phyloP scores from a whole-genome alignment of 768 basidiomycete species.

The Imleria badia region DNA sequence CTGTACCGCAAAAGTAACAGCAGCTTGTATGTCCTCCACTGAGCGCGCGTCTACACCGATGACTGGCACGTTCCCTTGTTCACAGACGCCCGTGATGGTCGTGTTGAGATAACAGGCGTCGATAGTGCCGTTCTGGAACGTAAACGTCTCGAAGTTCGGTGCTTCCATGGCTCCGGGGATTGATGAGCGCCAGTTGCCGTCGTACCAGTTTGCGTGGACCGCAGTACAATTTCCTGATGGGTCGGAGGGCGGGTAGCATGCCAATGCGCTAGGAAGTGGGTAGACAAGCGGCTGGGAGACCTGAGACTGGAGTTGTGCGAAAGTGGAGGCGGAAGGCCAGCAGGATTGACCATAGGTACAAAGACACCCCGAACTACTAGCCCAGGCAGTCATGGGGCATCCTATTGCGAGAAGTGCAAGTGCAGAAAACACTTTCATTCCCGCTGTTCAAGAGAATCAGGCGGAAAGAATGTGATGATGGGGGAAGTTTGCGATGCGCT shows the following conservation, averaged over 20 bases:
- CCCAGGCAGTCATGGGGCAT: background rate
- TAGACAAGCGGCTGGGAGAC: conserved; percentile 18
- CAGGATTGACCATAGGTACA: conserved; percentile 19
- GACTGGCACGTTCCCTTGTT: conserved; percentile 25
- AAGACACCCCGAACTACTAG: conserved; percentile 7
- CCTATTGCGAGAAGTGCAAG: background rate
- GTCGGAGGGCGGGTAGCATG: conserved; percentile 12
- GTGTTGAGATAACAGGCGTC: conserved; percentile 36
- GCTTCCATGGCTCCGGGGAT: conserved; percentile 42
- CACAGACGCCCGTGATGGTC: conserved; percentile 18
- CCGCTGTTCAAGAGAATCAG: background rate
- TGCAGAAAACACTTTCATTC: background rate
- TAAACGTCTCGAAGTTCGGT: conserved; percentile 35
- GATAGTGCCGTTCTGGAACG: conserved; percentile 45
- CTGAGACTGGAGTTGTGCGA: conserved; percentile 14
- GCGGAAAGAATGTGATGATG: background rate
- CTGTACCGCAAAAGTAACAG: conserved; percentile 23
- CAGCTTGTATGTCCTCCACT: conserved; percentile 25
- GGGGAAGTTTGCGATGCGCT: no score
- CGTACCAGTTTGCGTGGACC: conserved; percentile 24
- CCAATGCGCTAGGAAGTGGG: conserved; percentile 17
- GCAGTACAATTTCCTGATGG: conserved; percentile 40
- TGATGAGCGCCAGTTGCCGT: conserved; percentile 43
- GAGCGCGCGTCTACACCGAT: conserved; percentile 26
- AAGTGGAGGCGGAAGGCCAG: conserved; percentile 17